Evolutionary conservation across 176 grass and related monocot genomes (phyloP), one percentile per base, ranked within the genome.

Genomic region (Hsuehochloa calcarea): DNA sequence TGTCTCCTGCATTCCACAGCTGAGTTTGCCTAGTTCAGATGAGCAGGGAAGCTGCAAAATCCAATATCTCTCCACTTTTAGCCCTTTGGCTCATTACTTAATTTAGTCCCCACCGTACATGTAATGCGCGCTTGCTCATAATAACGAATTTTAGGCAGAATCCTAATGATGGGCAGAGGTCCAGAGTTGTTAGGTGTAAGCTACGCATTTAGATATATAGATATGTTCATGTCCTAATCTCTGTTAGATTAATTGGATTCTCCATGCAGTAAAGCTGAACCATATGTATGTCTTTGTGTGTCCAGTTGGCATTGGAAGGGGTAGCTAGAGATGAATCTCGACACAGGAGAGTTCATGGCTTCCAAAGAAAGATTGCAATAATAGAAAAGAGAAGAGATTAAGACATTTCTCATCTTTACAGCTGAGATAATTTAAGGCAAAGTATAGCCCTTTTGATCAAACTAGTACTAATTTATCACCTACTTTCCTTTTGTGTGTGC

Each of bases 121-220:
- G 74, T 83, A 90, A 90, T 87, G 84, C 59, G 74, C 20, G 26
- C 80, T 65, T 67, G 89, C 84, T 79, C 79, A 44, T 38, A 72
- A 79, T n/a, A 74, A 23, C 67, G 67, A 90, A 87, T 74, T 87
- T 90, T 83, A 83, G 84, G 89, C 38, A 38, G 89, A 87, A 90
- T 87, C 84, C 49, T 66, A 68, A 87, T 90, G 89, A 87, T 90
- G 80, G 61, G 72, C 56, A 66, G 38, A 78, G 80, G 79, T 78
- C 67, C 46, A 82, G 72, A 65, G 88, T 56, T 82, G 84, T 90
- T 86, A 82, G 88, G 65, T 74, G 22, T 83, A 80, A 65, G 68
- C 72, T 79, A 86, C 60, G 65, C 50, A n/a, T 54, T 81, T 78
- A 86, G 45, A 82, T 77, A 17, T 77, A 47, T 78, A 83, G 66